These are phyloP conservation scores for Naegleria lovaniensis DNA, from an alignment of 208 protist species.

Conservation along the genomic window DNA sequence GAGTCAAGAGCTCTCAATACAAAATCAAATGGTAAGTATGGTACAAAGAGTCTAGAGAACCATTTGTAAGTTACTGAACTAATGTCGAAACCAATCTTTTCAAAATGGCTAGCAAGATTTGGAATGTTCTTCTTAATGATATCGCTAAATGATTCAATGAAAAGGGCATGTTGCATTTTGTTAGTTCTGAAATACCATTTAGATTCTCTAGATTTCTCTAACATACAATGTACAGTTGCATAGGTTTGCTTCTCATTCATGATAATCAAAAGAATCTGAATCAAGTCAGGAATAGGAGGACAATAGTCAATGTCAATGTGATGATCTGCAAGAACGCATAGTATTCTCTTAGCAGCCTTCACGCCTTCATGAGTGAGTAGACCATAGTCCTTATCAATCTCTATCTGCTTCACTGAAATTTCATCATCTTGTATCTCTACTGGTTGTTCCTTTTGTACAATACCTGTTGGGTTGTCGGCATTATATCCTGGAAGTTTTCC, in stretches of 20 bases:
- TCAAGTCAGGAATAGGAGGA: not conserved
- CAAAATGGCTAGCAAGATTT: conserved; percentile 8
- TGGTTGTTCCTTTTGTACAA: not conserved
- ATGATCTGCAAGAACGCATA: not conserved
- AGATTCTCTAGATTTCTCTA: not conserved
- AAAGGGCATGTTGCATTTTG: conserved; percentile 1
- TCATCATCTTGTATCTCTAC: not conserved
- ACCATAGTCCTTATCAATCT: not conserved
- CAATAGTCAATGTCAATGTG: conserved; percentile 3
- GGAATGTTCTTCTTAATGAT: conserved; percentile 9
- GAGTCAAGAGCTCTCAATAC: not conserved
- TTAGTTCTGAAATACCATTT: conserved; percentile 27
- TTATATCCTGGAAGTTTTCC: not conserved
- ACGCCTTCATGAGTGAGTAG: not conserved
- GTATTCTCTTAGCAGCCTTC: not conserved
- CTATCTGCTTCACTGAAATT: not conserved
- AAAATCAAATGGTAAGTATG: not conserved
- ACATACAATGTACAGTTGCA: not conserved
- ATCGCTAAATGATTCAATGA: conserved; percentile 24
- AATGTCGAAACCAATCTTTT: conserved; percentile 8
- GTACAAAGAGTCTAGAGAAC: not conserved
- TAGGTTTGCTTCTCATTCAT: conserved; percentile 22
- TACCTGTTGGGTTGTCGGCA: not conserved
- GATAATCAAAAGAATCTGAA: not conserved
- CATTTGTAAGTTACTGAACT: not conserved